These are phyloP conservation scores for Scenedesmus sp. DNA, from an alignment of 163 green algal species.

Conservation along the genomic window DNA sequence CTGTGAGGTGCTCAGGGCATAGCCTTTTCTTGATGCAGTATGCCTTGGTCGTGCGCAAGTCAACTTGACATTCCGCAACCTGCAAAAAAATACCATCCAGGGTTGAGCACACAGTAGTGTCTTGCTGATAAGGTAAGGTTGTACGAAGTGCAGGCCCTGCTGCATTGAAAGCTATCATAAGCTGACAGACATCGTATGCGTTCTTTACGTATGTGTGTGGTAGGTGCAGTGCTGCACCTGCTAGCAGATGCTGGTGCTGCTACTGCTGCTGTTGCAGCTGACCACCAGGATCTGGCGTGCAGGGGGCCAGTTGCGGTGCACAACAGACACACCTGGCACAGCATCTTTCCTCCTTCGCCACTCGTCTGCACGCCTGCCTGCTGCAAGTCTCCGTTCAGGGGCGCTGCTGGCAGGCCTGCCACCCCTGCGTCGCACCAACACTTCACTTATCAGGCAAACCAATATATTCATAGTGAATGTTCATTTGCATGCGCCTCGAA, in stretches of 20 bases:
- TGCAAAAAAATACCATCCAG: background rate
- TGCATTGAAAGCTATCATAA: no score
- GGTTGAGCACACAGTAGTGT: background rate
- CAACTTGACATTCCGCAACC: slow-evolving; percentile 1
- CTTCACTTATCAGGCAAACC: background rate
- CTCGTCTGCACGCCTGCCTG: background rate
- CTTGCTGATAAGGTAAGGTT: no score
- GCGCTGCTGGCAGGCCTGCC: background rate
- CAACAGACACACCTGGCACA: background rate
- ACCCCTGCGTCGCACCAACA: background rate
- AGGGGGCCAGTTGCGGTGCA: background rate
- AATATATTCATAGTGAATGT: background rate
- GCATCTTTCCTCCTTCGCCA: background rate
- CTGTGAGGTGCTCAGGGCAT: slow-evolving; percentile 38
- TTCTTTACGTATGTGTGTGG: background rate
- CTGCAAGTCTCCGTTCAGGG: background rate
- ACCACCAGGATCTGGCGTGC: background rate
- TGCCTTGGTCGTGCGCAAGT: slow-evolving; percentile 11
- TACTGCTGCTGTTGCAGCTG: background rate
- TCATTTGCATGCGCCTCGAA: background rate
- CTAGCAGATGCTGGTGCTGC: background rate
- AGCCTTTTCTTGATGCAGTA: slow-evolving; percentile 51
- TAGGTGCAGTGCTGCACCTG: background rate
- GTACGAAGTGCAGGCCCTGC: no score
- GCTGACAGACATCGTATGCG: no score